These are phyloP conservation scores for Ustilago cynodontis DNA, from an alignment of 1,284 basidiomycete species.

Conservation along the genomic window DNA sequence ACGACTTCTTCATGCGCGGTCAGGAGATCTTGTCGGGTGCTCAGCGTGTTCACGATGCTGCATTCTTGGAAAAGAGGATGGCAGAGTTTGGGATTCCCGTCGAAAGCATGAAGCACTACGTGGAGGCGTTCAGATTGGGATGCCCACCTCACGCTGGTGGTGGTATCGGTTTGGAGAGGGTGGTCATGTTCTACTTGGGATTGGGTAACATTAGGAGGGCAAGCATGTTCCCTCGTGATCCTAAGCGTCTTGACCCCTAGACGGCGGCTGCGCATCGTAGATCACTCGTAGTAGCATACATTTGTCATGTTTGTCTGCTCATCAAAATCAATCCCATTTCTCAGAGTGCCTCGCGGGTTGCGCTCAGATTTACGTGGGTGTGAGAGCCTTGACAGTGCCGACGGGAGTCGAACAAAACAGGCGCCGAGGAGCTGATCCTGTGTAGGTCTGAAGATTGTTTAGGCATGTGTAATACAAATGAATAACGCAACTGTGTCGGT, in stretches of 20 bases:
- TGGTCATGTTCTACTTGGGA: constrained; percentile 83
- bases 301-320: no score
- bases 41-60: constrained; percentile 93
- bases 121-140: constrained; percentile 94
- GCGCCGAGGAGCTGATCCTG: no score
- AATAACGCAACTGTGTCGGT: neutral
- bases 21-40: constrained; percentile 98
- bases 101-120: constrained; percentile 86
- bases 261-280: neutral
- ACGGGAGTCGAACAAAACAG: no score
- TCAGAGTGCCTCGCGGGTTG: no score
- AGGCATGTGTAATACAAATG: neutral
- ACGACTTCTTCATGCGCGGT: constrained; percentile 99
- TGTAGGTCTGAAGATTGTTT: neutral
- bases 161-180: constrained; percentile 83
- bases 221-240: constrained; percentile 84
- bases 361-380: no score
- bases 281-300: neutral
- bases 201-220: constrained; percentile 91
- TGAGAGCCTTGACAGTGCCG: no score
- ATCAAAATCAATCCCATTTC: no score
- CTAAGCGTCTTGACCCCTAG: constrained; percentile 69
- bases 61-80: constrained; percentile 86
- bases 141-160: constrained; percentile 82
- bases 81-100: constrained; percentile 80